Evolutionary conservation across 1,139 yeast genomes (phyloP).

Genomic region (Candida buenavistaensis): DNA sequence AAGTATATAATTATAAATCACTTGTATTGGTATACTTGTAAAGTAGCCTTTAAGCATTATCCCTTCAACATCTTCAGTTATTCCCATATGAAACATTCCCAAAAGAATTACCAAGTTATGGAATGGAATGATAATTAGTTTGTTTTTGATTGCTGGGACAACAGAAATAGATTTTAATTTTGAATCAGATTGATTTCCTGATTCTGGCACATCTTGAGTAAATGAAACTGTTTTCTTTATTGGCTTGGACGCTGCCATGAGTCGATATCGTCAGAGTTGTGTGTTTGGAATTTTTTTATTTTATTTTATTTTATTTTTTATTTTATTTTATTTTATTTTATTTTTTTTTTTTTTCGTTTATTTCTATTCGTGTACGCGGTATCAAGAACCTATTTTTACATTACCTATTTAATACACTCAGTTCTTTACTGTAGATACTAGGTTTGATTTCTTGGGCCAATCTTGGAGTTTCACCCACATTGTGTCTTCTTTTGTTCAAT

Average conservation of each 20-base stretch:
- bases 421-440: too few relatives aligned
- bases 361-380: too few relatives aligned
- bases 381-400: too few relatives aligned
- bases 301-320: too few relatives aligned
- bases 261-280: too few relatives aligned
- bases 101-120: constrained; percentile 45
- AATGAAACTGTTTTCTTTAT: constrained; percentile 12
- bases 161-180: neutral
- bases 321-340: too few relatives aligned
- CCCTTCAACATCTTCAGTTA: constrained; percentile 28
- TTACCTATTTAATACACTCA: too few relatives aligned
- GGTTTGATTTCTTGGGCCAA: constrained; percentile 28
- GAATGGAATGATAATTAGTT: constrained; percentile 42
- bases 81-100: constrained; percentile 39
- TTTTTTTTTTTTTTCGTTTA: too few relatives aligned
- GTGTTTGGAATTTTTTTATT: too few relatives aligned
- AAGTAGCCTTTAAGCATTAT: constrained; percentile 30
- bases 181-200: too few relatives aligned
- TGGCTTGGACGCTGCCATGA: constrained; percentile 5
- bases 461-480: constrained; percentile 47
- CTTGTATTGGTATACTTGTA: constrained; percentile 26
- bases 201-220: constrained; percentile 4
- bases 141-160: constrained; percentile 24
- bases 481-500: constrained; percentile 67
- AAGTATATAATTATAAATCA: constrained; percentile 28